phyloP scores from a whole-genome alignment of 179 eudicot species.

The Amaranthus tricolor region DNA sequence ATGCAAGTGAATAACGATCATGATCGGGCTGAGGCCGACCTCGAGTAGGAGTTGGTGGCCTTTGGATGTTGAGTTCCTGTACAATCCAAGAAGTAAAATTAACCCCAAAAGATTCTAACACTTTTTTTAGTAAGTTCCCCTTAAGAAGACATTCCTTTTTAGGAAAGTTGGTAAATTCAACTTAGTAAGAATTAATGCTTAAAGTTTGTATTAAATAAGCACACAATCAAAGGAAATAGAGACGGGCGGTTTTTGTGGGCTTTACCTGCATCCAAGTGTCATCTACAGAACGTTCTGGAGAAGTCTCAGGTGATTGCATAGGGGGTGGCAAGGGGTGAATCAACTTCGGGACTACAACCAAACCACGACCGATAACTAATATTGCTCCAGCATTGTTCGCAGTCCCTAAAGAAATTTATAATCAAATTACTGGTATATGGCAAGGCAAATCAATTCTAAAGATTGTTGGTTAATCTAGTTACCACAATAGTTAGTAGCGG shows the following conservation, averaged over 20 bases:
- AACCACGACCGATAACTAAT: conserved; percentile 86
- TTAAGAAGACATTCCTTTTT: not conserved
- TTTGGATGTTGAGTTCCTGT: conserved; percentile 87
- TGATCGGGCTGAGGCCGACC: conserved; percentile 82
- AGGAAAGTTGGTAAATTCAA: not conserved
- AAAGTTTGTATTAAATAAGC: too few species aligned
- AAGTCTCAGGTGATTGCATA: conserved; percentile 77
- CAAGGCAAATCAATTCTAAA: not conserved
- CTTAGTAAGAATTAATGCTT: not conserved
- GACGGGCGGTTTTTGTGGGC: not conserved
- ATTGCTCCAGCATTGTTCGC: conserved; percentile 98
- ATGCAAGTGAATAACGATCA: conserved; percentile 85
- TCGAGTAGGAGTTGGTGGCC: conserved; percentile 88
- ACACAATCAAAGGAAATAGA: not conserved
- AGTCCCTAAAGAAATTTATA: conserved; percentile 53
- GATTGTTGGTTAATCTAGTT: conserved; percentile 11
- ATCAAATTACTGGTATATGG: not conserved
- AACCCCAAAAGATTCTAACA: not conserved
- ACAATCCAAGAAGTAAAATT: conserved; percentile 3
- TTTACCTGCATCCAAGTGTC: conserved; percentile 92
- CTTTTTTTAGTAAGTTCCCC: not conserved
- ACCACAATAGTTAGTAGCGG: conserved; percentile 99
- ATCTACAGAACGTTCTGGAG: conserved; percentile 71
- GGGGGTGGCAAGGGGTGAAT: conserved; percentile 97
- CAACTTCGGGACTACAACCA: conserved; percentile 88